These are phyloP conservation scores for Calonectria ilicicola DNA, from an alignment of 2,329 filamentous ascomycete genomes.

Conservation along the genomic window DNA sequence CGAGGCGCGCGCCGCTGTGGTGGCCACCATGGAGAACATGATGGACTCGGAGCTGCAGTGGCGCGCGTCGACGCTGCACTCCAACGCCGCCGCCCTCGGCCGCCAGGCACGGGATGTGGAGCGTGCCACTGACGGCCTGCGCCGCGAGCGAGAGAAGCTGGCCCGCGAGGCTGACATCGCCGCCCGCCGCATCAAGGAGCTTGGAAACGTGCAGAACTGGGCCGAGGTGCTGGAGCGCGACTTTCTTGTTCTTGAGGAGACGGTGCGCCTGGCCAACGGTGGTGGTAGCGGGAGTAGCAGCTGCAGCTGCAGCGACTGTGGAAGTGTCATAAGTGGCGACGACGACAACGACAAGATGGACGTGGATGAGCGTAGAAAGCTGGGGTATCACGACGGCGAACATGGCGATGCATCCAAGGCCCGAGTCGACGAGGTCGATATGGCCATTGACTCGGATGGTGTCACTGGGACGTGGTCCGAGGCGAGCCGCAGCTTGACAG, in stretches of 20 bases:
- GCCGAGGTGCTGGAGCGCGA: conserved; percentile 82
- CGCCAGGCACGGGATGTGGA: conserved; percentile 76
- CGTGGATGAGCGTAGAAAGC: conserved; percentile 32
- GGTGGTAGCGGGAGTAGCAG: conserved; percentile 46
- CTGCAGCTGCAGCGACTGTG: conserved; percentile 50
- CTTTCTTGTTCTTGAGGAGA: conserved; percentile 74
- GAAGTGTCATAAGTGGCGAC: conserved; percentile 30
- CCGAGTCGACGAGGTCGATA: conserved; percentile 28
- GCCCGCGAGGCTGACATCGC: conserved; percentile 73
- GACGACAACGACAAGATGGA: conserved; percentile 31
- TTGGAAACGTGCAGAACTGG: conserved; percentile 89
- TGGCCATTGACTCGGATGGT: conserved; percentile 37
- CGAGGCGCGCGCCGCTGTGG: conserved; percentile 69
- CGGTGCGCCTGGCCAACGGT: conserved; percentile 64
- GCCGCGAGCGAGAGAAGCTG: conserved; percentile 74
- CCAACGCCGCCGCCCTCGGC: conserved; percentile 73
- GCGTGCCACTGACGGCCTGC: conserved; percentile 69
- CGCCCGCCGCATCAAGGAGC: conserved; percentile 77
- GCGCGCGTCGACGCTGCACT: conserved; percentile 77
- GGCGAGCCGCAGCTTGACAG: conserved; percentile 52
- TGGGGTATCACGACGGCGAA: conserved; percentile 19
- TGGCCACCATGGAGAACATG: conserved; percentile 75
- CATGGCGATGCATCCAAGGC: conserved; percentile 22
- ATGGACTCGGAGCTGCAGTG: conserved; percentile 76
- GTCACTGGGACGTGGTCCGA: conserved; percentile 49